phyloP scores from a whole-genome alignment of 2,329 filamentous ascomycete species.

The Neoarthrinium moseri region DNA sequence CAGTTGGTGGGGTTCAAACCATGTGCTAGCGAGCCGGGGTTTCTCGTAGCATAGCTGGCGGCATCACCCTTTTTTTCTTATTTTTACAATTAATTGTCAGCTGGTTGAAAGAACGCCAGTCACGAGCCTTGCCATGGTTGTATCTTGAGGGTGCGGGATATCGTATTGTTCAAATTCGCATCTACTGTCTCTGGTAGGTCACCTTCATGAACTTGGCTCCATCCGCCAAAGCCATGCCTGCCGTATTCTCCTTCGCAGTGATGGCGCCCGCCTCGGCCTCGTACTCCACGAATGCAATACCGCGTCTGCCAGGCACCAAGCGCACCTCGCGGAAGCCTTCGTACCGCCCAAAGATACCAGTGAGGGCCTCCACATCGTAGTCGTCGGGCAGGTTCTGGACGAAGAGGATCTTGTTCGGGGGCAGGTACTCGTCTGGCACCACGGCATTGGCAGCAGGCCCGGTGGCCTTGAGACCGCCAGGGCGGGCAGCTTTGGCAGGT shows the following conservation, averaged over 20 bases:
- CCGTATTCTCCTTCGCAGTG: constrained; percentile 88
- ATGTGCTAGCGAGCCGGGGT: too few species aligned
- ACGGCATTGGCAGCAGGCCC: constrained; percentile 66
- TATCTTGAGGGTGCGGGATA: too few species aligned
- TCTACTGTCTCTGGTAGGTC: constrained; percentile 88
- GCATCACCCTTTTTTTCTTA: too few species aligned
- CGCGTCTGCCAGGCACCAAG: constrained; percentile 78
- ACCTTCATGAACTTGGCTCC: constrained; percentile 83
- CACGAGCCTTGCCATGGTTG: too few species aligned
- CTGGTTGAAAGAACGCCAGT: too few species aligned
- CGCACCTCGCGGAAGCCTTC: constrained; percentile 94
- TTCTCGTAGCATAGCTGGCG: too few species aligned
- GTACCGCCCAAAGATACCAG: constrained; percentile 80
- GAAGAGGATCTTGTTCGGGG: constrained; percentile 96
- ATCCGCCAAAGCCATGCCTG: constrained; percentile 76
- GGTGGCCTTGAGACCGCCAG: constrained; percentile 74
- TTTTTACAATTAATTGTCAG: too few species aligned
- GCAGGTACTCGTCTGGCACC: constrained; percentile 95
- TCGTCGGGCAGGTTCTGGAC: constrained; percentile 88
- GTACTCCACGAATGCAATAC: constrained; percentile 96
- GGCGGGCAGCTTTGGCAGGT: constrained; percentile 68
- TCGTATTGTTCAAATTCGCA: too few species aligned
- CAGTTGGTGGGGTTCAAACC: too few species aligned
- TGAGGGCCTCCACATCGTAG: constrained; percentile 77
- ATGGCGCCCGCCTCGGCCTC: constrained; percentile 87